Percentiles rank a stretch among this genome's conserved stretches.
Conservation (phyloP, 163 green algal genomes). For the Chloromonas sp. region DNA sequence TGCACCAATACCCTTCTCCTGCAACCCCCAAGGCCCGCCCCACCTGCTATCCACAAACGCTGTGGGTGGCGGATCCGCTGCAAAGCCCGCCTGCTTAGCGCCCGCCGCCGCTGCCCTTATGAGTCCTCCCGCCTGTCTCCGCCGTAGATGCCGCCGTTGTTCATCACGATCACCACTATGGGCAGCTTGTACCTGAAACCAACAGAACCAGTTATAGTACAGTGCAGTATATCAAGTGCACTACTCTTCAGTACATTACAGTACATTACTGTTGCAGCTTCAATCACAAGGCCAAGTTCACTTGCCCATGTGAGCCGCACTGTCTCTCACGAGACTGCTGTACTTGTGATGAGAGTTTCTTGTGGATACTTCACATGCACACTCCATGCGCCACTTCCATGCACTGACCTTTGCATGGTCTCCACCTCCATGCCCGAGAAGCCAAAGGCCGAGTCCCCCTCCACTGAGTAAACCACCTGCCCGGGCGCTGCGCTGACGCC, state of each 20-base stretch:
- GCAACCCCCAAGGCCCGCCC: neutral
- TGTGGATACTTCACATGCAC: too few relatives aligned
- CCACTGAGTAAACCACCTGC: conserved; percentile 62
- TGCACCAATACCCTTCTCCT: neutral
- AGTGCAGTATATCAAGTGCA: too few relatives aligned
- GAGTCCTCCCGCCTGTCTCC: conserved; percentile 58
- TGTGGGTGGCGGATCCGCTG: conserved; percentile 60
- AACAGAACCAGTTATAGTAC: neutral
- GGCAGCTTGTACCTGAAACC: conserved; percentile 60
- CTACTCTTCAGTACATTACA: too few relatives aligned
- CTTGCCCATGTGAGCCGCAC: too few relatives aligned
- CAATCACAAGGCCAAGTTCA: too few relatives aligned
- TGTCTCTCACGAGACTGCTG: too few relatives aligned
- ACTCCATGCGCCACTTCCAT: neutral
- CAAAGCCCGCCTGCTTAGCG: conserved; percentile 27
- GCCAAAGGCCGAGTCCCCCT: conserved; percentile 81
- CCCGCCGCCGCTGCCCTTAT: conserved; percentile 21
- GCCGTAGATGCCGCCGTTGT: conserved; percentile 81
- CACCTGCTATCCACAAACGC: conserved; percentile 51
- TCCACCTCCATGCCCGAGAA: conserved; percentile 73
- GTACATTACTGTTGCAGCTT: too few relatives aligned
- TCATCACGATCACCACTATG: conserved; percentile 70
- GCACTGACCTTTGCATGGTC: conserved; percentile 48
- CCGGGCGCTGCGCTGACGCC: conserved; percentile 21
- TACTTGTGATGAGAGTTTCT: too few relatives aligned